Conservation (phyloP, 257 asterid species). For the Craterostigma plantagineum region DNA sequence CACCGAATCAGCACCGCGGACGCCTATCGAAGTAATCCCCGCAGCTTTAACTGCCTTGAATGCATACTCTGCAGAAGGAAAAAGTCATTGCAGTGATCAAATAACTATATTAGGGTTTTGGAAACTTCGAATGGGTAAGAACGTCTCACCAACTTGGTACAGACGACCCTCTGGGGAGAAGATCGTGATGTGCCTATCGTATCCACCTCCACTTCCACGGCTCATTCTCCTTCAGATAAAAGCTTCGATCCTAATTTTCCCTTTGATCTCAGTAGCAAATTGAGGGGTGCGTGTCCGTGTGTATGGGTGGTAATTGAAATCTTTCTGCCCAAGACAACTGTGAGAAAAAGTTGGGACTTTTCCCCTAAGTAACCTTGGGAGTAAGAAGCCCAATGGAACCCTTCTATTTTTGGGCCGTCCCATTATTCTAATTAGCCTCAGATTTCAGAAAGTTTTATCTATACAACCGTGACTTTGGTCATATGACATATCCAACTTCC, state of each 20-base stretch:
- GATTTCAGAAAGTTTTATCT: too few species aligned
- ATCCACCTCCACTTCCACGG: constrained; percentile 98
- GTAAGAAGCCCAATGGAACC: too few species aligned
- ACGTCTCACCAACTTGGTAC: constrained; percentile 75
- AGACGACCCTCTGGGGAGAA: constrained; percentile 99
- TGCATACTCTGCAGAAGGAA: constrained; percentile 30
- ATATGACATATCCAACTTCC: too few species aligned
- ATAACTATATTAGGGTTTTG: neutral
- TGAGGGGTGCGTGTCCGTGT: too few species aligned
- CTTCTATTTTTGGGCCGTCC: too few species aligned
- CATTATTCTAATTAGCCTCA: too few species aligned
- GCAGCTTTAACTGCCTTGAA: constrained; percentile 87
- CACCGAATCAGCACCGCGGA: constrained; percentile 85
- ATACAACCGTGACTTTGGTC: too few species aligned
- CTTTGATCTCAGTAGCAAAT: too few species aligned
- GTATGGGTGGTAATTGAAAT: too few species aligned
- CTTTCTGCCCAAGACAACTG: too few species aligned
- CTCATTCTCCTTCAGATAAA: constrained; percentile 32
- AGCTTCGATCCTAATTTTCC: neutral
- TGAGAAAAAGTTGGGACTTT: too few species aligned
- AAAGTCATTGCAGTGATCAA: constrained; percentile 14
- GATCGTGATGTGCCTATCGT: constrained; percentile 98
- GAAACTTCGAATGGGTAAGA: neutral
- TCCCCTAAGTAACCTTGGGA: too few species aligned
- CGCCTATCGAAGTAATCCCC: constrained; percentile 91